Evolutionary conservation across 305 asterid genomes (phyloP), one percentile per base, ranked within the genome.

Genomic region (Coffea humblotiana): DNA sequence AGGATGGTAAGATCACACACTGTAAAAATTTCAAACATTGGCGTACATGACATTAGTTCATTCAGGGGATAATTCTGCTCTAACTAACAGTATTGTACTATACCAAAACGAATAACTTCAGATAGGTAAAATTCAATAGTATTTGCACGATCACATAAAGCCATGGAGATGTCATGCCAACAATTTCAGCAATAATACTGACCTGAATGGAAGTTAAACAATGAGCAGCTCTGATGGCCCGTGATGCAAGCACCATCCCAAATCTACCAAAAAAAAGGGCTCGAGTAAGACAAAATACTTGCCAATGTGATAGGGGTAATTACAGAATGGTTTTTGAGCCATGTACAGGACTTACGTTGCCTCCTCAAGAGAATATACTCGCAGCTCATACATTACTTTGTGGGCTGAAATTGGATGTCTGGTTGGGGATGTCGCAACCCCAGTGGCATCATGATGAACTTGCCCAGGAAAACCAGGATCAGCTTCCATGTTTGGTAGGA

Each of bases 161-260:
- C 27, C 32, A 16, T 29, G 3, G 16, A 23, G 29, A 52, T 35
- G 72, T 29, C 10, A 56, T 15, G 47, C 69, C 67, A 19, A 45
- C 35, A 35, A 66, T 61, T 32, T 61, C 67, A 78, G 72, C 9
- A 67, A 29, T 29, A 54, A 8, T 47, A 83, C 91, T 78, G 84
- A 94, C 99, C 98, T 96, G 99, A 86, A 96, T 94, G 27, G 99
- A 94, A 67, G 99, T 96, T 87, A 96, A 91, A 85, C 98, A 94
- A 86, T 94, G 97, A 84, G 99, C 99, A 73, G 99, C 99, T 89
- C 97, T 92, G 80, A 96, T 91, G 21, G 97, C 92, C 69, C 98
- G 90, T 68, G 98, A 94, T 71, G 92, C 90, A 77, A 96, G 89
- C 79, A 96, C 97, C 23, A 76, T 83, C 56, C 98, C 99, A 86